Conservation (phyloP, 2,329 filamentous ascomycete species). For the Botrytis fragariae region DNA sequence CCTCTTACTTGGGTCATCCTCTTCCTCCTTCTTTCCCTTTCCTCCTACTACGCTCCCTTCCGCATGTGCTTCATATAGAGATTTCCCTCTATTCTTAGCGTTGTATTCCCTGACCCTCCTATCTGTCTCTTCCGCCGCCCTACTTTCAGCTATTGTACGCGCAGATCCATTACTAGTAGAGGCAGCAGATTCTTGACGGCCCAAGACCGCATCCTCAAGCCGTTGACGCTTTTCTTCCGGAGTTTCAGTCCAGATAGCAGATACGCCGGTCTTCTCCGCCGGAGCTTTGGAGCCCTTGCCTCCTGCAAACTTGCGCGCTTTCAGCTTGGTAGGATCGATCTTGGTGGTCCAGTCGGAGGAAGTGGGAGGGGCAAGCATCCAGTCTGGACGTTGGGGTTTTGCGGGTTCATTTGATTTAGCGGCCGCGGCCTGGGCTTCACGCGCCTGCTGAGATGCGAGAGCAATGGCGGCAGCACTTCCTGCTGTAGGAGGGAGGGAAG, state of each 20-base stretch:
- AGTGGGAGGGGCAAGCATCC: conserved; percentile 73
- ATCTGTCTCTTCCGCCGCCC: conserved; percentile 45
- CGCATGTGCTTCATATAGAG: conserved; percentile 51
- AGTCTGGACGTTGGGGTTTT: conserved; percentile 71
- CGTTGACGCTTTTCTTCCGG: conserved; percentile 82
- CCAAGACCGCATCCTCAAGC: conserved; percentile 78
- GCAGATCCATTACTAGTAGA: background rate
- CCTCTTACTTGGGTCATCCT: conserved; percentile 87
- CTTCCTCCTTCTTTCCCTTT: conserved; percentile 46
- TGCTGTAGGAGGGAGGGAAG: conserved; percentile 52
- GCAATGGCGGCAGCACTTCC: conserved; percentile 30
- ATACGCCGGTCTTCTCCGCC: conserved; percentile 35
- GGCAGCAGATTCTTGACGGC: conserved; percentile 47
- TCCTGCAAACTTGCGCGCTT: conserved; percentile 78
- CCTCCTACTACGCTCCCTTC: conserved; percentile 42
- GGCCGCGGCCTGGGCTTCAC: conserved; percentile 9
- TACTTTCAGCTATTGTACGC: conserved; percentile 30
- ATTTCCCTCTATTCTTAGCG: conserved; percentile 53
- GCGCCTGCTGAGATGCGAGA: conserved; percentile 1
- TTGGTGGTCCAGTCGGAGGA: conserved; percentile 53
- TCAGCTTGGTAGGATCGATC: conserved; percentile 79
- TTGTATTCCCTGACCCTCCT: conserved; percentile 57
- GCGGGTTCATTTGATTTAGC: conserved; percentile 34
- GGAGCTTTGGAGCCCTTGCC: conserved; percentile 54
- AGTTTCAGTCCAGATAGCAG: conserved; percentile 80